Conservation (phyloP, 169 alveolate species). For the Plasmodium knowlesi region DNA sequence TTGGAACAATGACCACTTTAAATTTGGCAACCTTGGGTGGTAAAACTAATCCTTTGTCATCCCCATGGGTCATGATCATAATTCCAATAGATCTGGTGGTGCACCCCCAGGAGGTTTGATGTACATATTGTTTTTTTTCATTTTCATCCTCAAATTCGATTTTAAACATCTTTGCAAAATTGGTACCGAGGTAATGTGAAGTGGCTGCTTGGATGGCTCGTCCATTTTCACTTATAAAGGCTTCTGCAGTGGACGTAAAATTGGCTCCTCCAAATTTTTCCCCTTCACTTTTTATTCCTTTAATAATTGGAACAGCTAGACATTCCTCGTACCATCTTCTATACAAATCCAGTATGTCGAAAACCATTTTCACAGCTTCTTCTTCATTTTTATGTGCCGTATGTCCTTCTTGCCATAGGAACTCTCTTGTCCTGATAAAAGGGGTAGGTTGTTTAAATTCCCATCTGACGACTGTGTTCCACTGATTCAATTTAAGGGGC, state of each 20-base stretch:
- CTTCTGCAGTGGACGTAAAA: conserved; percentile 97
- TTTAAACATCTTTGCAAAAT: conserved; percentile 98
- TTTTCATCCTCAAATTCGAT: conserved; percentile 92
- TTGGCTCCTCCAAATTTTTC: conserved; percentile 99
- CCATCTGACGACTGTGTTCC: conserved; percentile 99
- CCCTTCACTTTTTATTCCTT: conserved; percentile 96
- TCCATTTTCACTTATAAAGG: conserved; percentile 97
- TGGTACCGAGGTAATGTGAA: conserved; percentile 98
- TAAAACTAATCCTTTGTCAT: conserved; percentile 97
- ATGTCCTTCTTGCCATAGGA: conserved; percentile 99
- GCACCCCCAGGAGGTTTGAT: conserved; percentile 99
- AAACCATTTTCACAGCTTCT: conserved; percentile 95
- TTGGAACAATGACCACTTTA: conserved; percentile 97
- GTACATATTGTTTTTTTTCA: conserved; percentile 91
- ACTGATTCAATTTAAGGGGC: conserved; percentile 97
- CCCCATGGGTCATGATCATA: conserved; percentile 98
- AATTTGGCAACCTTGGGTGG: conserved; percentile 98
- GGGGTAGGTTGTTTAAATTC: conserved; percentile 99
- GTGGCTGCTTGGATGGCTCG: conserved; percentile 99
- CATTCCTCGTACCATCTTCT: conserved; percentile 95
- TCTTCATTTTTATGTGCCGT: conserved; percentile 98
- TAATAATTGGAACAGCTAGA: conserved; percentile 98
- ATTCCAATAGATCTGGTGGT: conserved; percentile 97
- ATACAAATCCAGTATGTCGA: conserved; percentile 92
- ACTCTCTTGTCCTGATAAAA: conserved; percentile 99